Conservation (phyloP, 2,329 filamentous ascomycete species). For the Fusarium armeniacum region DNA sequence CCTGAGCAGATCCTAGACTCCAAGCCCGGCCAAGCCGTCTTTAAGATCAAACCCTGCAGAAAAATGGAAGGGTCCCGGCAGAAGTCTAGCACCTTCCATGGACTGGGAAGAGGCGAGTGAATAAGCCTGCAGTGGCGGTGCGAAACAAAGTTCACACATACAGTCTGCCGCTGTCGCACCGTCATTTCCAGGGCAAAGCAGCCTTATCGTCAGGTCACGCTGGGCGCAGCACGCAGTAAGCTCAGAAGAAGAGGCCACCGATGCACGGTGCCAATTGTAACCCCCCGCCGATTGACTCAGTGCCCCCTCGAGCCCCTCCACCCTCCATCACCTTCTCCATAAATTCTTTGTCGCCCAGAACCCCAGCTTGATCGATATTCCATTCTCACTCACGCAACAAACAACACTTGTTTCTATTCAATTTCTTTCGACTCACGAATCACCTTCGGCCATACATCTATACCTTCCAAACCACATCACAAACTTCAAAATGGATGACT, state of each 20-base stretch:
- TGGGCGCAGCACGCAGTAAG: conserved; percentile 8
- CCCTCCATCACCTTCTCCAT: conserved; percentile 52
- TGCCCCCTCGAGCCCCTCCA: conserved; percentile 46
- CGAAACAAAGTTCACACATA: conserved; percentile 23
- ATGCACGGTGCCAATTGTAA: conserved; percentile 41
- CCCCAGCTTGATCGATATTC: conserved; percentile 42
- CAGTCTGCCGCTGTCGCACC: conserved; percentile 1
- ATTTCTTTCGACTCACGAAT: background rate
- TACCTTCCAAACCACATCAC: conserved; percentile 57
- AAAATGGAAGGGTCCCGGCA: conserved; percentile 20
- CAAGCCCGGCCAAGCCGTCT: conserved; percentile 22
- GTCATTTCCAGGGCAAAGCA: conserved; percentile 26
- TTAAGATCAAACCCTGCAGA: conserved; percentile 1
- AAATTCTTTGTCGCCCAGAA: conserved; percentile 47
- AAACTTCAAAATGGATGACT: conserved; percentile 72
- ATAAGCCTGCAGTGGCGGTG: conserved; percentile 46
- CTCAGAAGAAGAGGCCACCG: conserved; percentile 36
- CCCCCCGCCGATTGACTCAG: conserved; percentile 58
- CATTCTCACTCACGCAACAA: conserved; percentile 32
- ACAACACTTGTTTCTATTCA: conserved; percentile 22
- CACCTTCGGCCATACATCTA: conserved; percentile 8
- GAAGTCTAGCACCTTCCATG: conserved; percentile 53
- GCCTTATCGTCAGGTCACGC: conserved; percentile 20
- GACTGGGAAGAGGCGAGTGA: conserved; percentile 24
- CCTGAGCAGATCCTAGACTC: conserved; percentile 9